Conservation (phyloP, 2,329 filamentous ascomycete species). For the Harringtonia lauricola region DNA sequence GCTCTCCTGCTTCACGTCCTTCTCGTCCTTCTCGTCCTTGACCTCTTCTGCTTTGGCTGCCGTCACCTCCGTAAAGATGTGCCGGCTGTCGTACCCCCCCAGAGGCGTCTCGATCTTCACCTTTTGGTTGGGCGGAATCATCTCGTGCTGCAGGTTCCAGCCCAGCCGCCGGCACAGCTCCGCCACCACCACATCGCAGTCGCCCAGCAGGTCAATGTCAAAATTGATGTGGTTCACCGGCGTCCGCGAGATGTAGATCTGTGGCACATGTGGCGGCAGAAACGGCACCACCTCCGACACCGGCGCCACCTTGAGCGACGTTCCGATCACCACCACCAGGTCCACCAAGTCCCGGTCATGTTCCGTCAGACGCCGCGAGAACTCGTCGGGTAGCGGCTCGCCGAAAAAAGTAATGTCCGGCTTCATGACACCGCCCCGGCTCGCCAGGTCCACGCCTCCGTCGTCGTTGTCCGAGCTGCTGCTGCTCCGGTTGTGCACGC, state of each 20-base stretch:
- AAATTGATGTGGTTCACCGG: constrained; percentile 86
- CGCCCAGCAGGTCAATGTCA: constrained; percentile 90
- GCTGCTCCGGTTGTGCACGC: constrained; percentile 27
- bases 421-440: constrained; percentile 74
- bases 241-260: constrained; percentile 82
- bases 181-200: constrained; percentile 82
- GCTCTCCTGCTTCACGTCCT: not conserved
- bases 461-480: constrained; percentile 40
- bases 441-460: constrained; percentile 35
- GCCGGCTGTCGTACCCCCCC: constrained; percentile 29
- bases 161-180: constrained; percentile 74
- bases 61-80: constrained; percentile 25
- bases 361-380: constrained; percentile 69
- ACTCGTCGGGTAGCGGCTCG: constrained; percentile 75
- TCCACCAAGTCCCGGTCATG: constrained; percentile 74
- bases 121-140: constrained; percentile 59
- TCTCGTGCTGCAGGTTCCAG: constrained; percentile 73
- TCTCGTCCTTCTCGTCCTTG: not conserved
- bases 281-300: constrained; percentile 85
- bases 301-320: constrained; percentile 87
- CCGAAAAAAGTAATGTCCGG: constrained; percentile 98
- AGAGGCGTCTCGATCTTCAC: constrained; percentile 43
- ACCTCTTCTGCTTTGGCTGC: not conserved
- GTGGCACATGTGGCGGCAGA: constrained; percentile 67
- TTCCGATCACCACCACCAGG: constrained; percentile 91